Evolutionary conservation across 306 rosid genomes (phyloP), one percentile per base, ranked within the genome.

Genomic region (Aeschynomene evenia): DNA sequence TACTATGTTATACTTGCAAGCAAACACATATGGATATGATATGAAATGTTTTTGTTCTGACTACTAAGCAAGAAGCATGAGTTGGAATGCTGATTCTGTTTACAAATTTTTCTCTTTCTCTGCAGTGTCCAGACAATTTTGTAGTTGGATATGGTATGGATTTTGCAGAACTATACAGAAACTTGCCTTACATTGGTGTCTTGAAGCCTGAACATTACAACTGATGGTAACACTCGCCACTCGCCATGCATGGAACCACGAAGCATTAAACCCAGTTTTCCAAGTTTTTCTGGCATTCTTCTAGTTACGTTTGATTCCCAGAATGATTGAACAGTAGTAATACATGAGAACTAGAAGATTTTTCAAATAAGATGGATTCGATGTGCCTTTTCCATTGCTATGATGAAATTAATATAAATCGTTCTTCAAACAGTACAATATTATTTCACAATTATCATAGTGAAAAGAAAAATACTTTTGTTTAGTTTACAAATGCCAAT

Each of bases 81-180:
- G 36, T 34, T 68, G 56, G 56, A 69, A 40, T 22, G 14, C 43
- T 76, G 53, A 75, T 37, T 75, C 33, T 66, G 24, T 58, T 28
- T 54, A 42, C 65, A 49, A 16, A 13, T 40, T 72, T 55, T 53
- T 65, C 26, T 45, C 48, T 40, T 39, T 7, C 10, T 50, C 62
- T 77, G 85, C 98, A 93, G 98, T 90, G 97, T 55, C 92, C 96
- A 57, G 86, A 94, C 72, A 63, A 63, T 50, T 94, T 94, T 78
- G 95, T 94, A 7, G 98, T 94, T 67, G 98, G 98, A 15, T 94
- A 90, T 29, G 97, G 98, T 37, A 70, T 94, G 96, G 98, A 94
- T 79, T 88, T 68, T 54, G 95, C 89, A 0, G 97, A 94, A 73
- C 12, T 72, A 3, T 94, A 90, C 61, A 85, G 98, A 82, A 90